Evolutionary conservation across 345 rosid species (phyloP).

Genomic region (Syzygium aromaticum): DNA sequence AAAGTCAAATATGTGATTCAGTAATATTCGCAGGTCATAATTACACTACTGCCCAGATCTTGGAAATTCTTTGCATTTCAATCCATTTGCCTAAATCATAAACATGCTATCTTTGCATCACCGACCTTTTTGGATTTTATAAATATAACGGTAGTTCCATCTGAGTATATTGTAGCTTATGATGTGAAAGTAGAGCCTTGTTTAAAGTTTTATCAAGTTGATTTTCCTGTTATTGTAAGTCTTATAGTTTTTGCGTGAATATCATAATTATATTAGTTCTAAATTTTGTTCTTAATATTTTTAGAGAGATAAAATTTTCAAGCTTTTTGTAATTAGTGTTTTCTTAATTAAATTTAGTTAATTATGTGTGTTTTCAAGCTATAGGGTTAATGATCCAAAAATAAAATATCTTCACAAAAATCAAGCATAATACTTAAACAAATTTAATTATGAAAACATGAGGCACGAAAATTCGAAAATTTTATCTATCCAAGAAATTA

Average conservation of each 20-base stretch:
- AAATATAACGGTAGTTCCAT: background rate
- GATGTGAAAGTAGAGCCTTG: background rate
- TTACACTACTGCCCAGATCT: accelerated
- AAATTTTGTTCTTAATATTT: background rate
- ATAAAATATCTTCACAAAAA: too few species aligned
- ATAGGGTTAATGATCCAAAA: background rate
- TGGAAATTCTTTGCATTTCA: background rate
- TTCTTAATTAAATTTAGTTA: background rate
- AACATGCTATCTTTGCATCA: background rate
- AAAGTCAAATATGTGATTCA: background rate
- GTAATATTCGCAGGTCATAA: background rate
- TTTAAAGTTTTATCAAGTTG: background rate
- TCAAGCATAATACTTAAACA: background rate
- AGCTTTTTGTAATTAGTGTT: background rate
- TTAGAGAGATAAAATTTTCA: background rate
- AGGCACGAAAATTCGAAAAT: background rate
- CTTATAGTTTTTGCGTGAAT: background rate
- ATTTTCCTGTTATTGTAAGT: background rate
- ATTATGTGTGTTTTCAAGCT: background rate
- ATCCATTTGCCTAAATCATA: background rate
- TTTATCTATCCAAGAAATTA: background rate
- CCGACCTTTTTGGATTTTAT: background rate
- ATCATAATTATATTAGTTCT: background rate
- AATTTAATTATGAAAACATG: background rate
- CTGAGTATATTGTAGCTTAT: background rate